A percentile compares a stretch with the other conserved stretches of the same genome.
Conservation (phyloP, 1,284 basidiomycete genomes). For the Xerocomus cyaneibrunnescens region DNA sequence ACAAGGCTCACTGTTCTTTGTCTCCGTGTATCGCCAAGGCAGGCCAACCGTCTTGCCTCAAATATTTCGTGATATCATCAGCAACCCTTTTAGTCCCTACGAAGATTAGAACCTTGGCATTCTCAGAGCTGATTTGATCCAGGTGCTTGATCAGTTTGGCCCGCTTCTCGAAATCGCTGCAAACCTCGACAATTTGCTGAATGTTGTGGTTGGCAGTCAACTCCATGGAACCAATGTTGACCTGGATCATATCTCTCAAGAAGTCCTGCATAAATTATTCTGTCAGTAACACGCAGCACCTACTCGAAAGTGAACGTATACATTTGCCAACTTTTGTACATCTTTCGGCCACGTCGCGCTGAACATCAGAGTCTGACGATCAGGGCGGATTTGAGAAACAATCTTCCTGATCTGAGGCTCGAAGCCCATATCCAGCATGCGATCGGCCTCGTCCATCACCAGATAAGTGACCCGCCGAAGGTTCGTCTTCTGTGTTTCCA, state of each 20-base stretch:
- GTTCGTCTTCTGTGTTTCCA: constrained; percentile 95
- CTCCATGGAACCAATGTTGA: constrained; percentile 99
- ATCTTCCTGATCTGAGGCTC: constrained; percentile 99
- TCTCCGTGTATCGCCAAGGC: constrained; percentile 98
- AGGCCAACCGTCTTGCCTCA: constrained; percentile 98
- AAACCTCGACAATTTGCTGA: constrained; percentile 93
- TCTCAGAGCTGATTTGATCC: constrained; percentile 94
- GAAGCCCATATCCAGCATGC: constrained; percentile 99
- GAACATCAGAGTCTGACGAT: constrained; percentile 96
- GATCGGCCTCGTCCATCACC: constrained; percentile 99
- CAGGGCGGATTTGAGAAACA: constrained; percentile 93
- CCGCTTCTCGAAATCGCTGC: constrained; percentile 98
- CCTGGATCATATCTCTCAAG: constrained; percentile 94
- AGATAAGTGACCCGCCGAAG: constrained; percentile 95
- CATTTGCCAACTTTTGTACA: constrained; percentile 93
- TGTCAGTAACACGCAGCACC: background rate
- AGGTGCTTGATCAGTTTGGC: constrained; percentile 96
- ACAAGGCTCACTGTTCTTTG: constrained; percentile 81
- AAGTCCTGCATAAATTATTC: constrained; percentile 66
- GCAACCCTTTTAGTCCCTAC: constrained; percentile 97
- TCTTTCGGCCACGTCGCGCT: constrained; percentile 99
- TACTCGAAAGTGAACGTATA: constrained; percentile 33
- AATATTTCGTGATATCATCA: constrained; percentile 97
- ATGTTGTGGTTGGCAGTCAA: constrained; percentile 99
- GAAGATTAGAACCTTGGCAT: constrained; percentile 99